phyloP scores from a whole-genome alignment of 192 early-diverging fungal species.

The Linderina pennispora region DNA sequence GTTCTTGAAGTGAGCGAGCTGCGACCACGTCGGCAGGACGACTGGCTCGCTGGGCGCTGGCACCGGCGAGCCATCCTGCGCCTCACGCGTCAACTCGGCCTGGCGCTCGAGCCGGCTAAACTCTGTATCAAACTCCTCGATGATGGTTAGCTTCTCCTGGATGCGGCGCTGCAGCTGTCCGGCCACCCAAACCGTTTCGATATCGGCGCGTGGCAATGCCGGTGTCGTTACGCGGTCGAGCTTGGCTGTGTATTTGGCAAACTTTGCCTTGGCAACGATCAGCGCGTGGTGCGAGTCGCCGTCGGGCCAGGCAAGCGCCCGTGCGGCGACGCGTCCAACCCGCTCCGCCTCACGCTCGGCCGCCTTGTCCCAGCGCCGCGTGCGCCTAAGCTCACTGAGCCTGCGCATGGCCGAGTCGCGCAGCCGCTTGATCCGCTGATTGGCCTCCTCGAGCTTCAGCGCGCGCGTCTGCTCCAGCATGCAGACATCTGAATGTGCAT shows the following conservation, averaged over 20 bases:
- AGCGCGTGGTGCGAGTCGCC: conserved; percentile 45
- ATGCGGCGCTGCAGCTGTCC: conserved; percentile 39
- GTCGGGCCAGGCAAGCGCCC: conserved; percentile 37
- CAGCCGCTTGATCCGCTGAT: conserved; percentile 51
- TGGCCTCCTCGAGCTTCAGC: conserved; percentile 56
- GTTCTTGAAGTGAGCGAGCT: conserved; percentile 29
- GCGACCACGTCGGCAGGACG: conserved; percentile 42
- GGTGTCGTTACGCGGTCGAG: conserved; percentile 19
- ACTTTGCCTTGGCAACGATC: conserved; percentile 39
- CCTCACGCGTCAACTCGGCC: conserved; percentile 35
- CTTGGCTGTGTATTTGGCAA: conserved; percentile 44
- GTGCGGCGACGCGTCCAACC: conserved; percentile 34
- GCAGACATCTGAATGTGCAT: conserved; percentile 76
- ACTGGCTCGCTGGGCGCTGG: conserved; percentile 1
- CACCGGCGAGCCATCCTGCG: conserved; percentile 4
- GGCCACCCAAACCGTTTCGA: conserved; percentile 48
- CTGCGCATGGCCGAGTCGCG: conserved; percentile 50
- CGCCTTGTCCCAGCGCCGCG: conserved; percentile 29
- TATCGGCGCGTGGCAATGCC: conserved; percentile 35
- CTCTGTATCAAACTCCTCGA: conserved; percentile 44
- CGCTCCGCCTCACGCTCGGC: conserved; percentile 33
- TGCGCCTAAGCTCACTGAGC: conserved; percentile 34
- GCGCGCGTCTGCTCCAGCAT: conserved; percentile 65
- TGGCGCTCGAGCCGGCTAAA: conserved; percentile 41
- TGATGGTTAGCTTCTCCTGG: conserved; percentile 32